phyloP scores from a whole-genome alignment of 2,329 filamentous ascomycete genomes.

The Phialocephala sp. region DNA sequence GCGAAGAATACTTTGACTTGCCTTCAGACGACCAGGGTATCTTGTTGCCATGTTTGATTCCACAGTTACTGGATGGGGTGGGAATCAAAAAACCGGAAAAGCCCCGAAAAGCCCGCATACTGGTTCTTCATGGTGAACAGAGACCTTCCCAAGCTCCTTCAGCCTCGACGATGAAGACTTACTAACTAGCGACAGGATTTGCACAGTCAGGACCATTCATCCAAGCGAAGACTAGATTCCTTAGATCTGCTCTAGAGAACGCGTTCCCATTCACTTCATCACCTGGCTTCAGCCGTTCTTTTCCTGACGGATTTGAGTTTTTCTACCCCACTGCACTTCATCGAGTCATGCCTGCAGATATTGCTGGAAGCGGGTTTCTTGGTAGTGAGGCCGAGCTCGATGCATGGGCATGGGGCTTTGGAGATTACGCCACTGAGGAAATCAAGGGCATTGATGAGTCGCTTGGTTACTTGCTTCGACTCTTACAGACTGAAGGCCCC shows the following conservation, averaged over 20 bases:
- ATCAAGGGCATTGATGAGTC: constrained; percentile 16
- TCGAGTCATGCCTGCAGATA: not conserved
- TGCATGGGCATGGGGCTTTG: not conserved
- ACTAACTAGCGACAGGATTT: not conserved
- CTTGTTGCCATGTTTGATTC: too few relatives aligned
- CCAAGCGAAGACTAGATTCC: not conserved
- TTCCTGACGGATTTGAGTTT: not conserved
- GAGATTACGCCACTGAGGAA: constrained; percentile 19
- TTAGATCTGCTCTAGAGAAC: not conserved
- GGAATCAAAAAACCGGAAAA: too few relatives aligned
- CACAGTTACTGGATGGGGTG: too few relatives aligned
- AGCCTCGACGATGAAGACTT: too few relatives aligned
- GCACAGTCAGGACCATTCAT: not conserved
- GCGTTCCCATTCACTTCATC: not conserved
- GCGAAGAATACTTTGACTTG: too few relatives aligned
- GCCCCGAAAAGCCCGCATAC: too few relatives aligned
- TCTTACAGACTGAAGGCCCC: constrained; percentile 16
- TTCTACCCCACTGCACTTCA: not conserved
- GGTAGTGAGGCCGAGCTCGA: not conserved
- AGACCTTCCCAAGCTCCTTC: too few relatives aligned
- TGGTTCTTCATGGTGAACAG: too few relatives aligned
- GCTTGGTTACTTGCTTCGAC: constrained; percentile 13
- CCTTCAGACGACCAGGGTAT: too few relatives aligned
- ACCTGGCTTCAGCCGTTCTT: not conserved
- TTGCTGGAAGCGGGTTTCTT: not conserved